Conservation (phyloP, 2,329 filamentous ascomycete genomes). For the Fusarium azukiicola region DNA sequence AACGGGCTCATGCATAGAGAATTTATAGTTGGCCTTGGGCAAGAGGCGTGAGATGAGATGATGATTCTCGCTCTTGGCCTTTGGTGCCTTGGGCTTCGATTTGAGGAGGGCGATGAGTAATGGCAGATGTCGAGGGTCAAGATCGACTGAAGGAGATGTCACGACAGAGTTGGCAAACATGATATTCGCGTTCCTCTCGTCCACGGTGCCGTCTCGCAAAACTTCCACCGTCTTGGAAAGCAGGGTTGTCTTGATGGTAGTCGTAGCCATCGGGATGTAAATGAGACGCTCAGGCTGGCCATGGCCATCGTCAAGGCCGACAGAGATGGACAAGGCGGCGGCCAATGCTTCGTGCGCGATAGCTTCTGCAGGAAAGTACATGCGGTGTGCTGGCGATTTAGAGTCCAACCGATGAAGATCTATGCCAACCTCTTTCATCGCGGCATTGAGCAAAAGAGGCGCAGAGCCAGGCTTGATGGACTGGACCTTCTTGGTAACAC, state of each 20-base stretch:
- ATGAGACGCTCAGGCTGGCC: conserved; percentile 92
- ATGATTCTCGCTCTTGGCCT: conserved; percentile 67
- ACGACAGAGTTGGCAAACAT: conserved; percentile 97
- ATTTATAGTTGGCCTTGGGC: conserved; percentile 96
- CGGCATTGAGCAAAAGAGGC: conserved; percentile 91
- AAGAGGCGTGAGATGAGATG: conserved; percentile 94
- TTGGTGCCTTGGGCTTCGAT: conserved; percentile 66
- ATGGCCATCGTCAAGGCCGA: conserved; percentile 94
- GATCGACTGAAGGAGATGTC: conserved; percentile 95
- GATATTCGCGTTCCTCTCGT: conserved; percentile 96
- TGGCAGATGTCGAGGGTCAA: conserved; percentile 95
- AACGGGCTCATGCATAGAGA: conserved; percentile 98
- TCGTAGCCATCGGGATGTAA: conserved; percentile 98
- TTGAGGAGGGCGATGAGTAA: conserved; percentile 89
- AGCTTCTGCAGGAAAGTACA: conserved; percentile 97
- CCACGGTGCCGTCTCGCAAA: conserved; percentile 84
- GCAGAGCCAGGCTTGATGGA: conserved; percentile 82
- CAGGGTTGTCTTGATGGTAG: conserved; percentile 94
- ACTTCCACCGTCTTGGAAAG: conserved; percentile 96
- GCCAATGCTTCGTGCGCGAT: conserved; percentile 97
- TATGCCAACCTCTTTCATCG: conserved; percentile 97
- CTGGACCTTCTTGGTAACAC: conserved; percentile 89
- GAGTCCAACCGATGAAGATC: conserved; percentile 95
- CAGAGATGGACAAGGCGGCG: conserved; percentile 94
- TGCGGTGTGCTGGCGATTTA: conserved; percentile 95